Percentiles rank a stretch among this genome's conserved stretches.
Conservation (phyloP, 2,329 filamentous ascomycete genomes). For the Daldinia eschscholtzii region DNA sequence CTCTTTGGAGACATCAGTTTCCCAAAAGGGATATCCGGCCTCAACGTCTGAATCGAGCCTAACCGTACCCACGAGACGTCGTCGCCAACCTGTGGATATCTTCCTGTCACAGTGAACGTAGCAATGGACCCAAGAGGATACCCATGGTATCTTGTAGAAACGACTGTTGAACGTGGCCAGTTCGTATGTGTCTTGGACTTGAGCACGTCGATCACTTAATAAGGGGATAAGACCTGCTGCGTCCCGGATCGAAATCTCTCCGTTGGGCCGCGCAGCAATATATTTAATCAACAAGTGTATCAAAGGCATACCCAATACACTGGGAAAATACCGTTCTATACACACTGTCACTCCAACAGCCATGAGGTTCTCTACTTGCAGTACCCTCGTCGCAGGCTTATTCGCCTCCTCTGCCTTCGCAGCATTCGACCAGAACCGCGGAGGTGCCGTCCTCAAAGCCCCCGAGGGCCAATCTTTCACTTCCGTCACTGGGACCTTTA, state of each 20-base stretch:
- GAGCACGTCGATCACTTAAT: conserved; percentile 23
- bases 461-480: conserved; percentile 31
- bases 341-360: not conserved
- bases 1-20: conserved; percentile 2
- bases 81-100: not conserved
- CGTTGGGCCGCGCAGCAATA: conserved; percentile 9
- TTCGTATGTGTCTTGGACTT: conserved; percentile 5
- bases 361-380: conserved; percentile 20
- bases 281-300: not conserved
- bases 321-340: not conserved
- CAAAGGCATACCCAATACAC: not conserved
- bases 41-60: conserved; percentile 13
- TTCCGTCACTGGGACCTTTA: conserved; percentile 34
- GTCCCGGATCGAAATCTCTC: conserved; percentile 7
- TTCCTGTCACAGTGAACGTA: not conserved
- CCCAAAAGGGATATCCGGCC: conserved; percentile 13
- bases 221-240: conserved; percentile 10
- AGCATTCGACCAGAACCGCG: conserved; percentile 38
- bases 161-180: conserved; percentile 17
- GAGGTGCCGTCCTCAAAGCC: conserved; percentile 37
- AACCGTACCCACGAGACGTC: conserved; percentile 9
- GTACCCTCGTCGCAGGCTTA: conserved; percentile 10
- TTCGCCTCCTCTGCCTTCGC: conserved; percentile 20
- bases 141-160: not conserved
- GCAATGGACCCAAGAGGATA: not conserved